A percentile compares a stretch with the other conserved stretches of the same genome.
Conservation (phyloP, 2,329 filamentous ascomycete genomes). For the Claviceps arundinis region DNA sequence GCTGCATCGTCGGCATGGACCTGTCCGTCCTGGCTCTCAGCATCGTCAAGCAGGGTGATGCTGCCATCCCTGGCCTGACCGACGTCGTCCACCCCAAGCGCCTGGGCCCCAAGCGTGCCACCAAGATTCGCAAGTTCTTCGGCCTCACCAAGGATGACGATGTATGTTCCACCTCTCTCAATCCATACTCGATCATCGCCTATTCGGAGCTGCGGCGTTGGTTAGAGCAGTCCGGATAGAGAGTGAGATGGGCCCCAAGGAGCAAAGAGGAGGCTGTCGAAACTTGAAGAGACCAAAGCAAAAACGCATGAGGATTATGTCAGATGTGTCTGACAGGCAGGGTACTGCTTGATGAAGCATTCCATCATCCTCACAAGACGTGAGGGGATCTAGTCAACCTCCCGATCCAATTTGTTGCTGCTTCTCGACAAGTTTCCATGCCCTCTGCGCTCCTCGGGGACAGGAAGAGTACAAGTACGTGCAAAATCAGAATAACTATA, state of each 20-base stretch:
- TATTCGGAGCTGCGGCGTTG: constrained; percentile 42
- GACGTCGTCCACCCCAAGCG: constrained; percentile 98
- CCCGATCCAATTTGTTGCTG: neutral
- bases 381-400: neutral
- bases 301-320: neutral
- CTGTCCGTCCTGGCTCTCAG: constrained; percentile 86
- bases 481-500: constrained; percentile 9
- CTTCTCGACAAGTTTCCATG: neutral
- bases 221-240: constrained; percentile 38
- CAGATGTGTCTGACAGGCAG: neutral
- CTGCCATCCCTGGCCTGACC: constrained; percentile 88
- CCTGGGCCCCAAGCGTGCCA: constrained; percentile 97
- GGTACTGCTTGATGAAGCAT: neutral
- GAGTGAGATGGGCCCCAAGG: constrained; percentile 37
- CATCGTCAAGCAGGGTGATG: constrained; percentile 96
- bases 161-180: constrained; percentile 60
- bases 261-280: neutral
- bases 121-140: constrained; percentile 99
- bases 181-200: constrained; percentile 52
- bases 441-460: constrained; percentile 4
- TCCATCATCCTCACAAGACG: neutral
- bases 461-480: constrained; percentile 9
- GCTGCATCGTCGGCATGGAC: constrained; percentile 96
- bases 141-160: constrained; percentile 99
- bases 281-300: neutral